phyloP scores from a whole-genome alignment of 495 filamentous ascomycete genomes.

The Apiosordaria backusii region DNA sequence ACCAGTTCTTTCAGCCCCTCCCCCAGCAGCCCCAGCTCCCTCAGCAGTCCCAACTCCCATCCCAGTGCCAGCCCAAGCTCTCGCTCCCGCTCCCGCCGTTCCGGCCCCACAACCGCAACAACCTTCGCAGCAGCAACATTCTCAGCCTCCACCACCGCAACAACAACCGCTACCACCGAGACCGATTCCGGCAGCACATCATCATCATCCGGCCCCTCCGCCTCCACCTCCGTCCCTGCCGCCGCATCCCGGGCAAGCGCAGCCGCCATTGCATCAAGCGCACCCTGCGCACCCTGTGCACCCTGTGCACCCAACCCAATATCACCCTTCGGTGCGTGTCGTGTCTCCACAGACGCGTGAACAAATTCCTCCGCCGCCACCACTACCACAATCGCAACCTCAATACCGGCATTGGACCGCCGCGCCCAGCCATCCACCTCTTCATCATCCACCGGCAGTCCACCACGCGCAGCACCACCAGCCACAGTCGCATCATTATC shows the following conservation, averaged over 20 bases:
- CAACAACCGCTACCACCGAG: background rate
- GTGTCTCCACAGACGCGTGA: conserved; percentile 11
- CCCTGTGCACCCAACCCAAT: background rate
- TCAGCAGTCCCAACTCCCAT: conserved; percentile 3
- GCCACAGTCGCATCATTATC: background rate
- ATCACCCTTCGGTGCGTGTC: background rate
- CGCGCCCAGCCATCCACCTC: background rate
- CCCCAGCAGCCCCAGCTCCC: conserved; percentile 10
- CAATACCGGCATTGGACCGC: conserved; percentile 9
- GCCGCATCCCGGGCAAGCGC: conserved; percentile 8
- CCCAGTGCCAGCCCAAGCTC: background rate
- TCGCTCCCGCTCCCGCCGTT: background rate
- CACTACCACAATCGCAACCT: conserved; percentile 10
- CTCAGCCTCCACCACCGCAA: background rate
- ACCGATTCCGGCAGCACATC: background rate
- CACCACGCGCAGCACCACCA: background rate
- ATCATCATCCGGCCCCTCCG: conserved; percentile 1
- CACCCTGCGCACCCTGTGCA: background rate
- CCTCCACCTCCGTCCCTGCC: conserved; percentile 5
- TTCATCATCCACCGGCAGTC: conserved; percentile 6
- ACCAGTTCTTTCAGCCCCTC: conserved; percentile 5
- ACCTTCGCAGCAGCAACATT: background rate
- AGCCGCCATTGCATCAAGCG: background rate
- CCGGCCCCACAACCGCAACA: conserved; percentile 5
- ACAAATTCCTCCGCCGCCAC: conserved; percentile 10